Base-by-base conservation (phyloP, 2,329 filamentous ascomycete genomes). In the Amauroascus verrucosus region DNA sequence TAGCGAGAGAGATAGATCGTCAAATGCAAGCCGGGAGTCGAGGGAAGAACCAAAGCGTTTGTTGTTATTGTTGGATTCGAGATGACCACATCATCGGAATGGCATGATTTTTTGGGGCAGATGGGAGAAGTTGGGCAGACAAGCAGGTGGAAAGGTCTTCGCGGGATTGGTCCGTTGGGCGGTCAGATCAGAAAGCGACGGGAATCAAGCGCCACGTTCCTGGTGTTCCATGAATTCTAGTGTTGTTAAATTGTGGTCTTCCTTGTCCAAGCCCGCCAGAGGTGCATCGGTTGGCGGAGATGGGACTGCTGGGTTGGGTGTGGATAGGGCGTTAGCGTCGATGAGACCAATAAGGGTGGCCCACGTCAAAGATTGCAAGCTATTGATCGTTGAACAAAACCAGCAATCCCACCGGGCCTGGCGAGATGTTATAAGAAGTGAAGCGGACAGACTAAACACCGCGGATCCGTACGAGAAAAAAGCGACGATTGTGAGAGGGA, bases 311-410 rank as follows among this genome's bases (percentile, higher is more conserved):
- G 47, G 48, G 54, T 7, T 49, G 41, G 54, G 41, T 43, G 54
- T 46, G 49, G 45, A 49, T 47, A 30, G 33, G 46, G 26, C 20
- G 45, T 45, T 44, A 53, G 50, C 32, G 50, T 49, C 35, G 51
- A 44, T 45, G 37, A 53, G 56, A 54, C 57, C 57, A 58, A 58
- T 58, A 40, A 56, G 55, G 52, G 37, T 24, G 43, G 53, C 55
- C 52, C 57, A 58, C 57, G 55, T 58, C 49, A 53, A 55, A 49
- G 30, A 48, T n/a, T 45, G 44, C 16, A 40, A 33, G 50, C 38
- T 16, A 40, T 37, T 24, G 30, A 51, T 37, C 35, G 46, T 40
- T 55, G 43, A 51, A 51, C 53, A 43, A 32, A 35, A 54, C 53
- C 51, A 43, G 38, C 41, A 26, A 45, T 43, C 28, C 48, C 48